Percentiles rank a stretch among this genome's conserved stretches.
Conservation (phyloP, 148 eudicot genomes). For the Nyssa sinensis region DNA sequence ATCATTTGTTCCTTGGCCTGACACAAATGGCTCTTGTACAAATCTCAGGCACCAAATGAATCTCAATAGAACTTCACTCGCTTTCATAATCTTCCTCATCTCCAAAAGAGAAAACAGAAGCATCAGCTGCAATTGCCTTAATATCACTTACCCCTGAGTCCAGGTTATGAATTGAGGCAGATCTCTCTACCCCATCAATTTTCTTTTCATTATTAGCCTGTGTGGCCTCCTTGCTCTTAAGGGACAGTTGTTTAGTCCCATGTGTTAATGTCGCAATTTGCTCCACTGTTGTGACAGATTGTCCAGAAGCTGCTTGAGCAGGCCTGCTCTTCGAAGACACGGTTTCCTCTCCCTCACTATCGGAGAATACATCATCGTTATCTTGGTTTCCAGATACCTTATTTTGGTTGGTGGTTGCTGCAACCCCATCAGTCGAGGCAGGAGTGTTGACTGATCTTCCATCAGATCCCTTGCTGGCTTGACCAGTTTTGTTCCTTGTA, state of each 20-base stretch:
- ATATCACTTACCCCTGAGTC: slow-evolving; percentile 53
- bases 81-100: slow-evolving; percentile 88
- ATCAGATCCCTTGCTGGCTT: slow-evolving; percentile 25
- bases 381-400: slow-evolving; percentile 39
- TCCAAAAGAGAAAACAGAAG: slow-evolving; percentile 93
- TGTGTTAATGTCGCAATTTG: slow-evolving; percentile 31
- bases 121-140: slow-evolving; percentile 97
- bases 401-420: slow-evolving; percentile 28
- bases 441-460: slow-evolving; percentile 28
- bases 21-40: neutral
- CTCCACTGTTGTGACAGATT: slow-evolving; percentile 17
- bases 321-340: slow-evolving; percentile 33
- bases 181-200: slow-evolving; percentile 17
- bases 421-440: slow-evolving; percentile 27
- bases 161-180: slow-evolving; percentile 33
- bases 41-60: neutral
- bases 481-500: slow-evolving; percentile 28
- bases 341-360: slow-evolving; percentile 80
- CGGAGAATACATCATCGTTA: slow-evolving; percentile 82
- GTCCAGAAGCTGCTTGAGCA: slow-evolving; percentile 26
- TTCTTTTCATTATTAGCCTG: slow-evolving; percentile 18
- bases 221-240: slow-evolving; percentile 30
- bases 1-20: neutral
- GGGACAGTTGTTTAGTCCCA: slow-evolving; percentile 49
- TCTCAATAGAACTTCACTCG: slow-evolving; percentile 38